Base-by-base conservation (phyloP, 202 grass and related monocot species). In the Setaria italica region DNA sequence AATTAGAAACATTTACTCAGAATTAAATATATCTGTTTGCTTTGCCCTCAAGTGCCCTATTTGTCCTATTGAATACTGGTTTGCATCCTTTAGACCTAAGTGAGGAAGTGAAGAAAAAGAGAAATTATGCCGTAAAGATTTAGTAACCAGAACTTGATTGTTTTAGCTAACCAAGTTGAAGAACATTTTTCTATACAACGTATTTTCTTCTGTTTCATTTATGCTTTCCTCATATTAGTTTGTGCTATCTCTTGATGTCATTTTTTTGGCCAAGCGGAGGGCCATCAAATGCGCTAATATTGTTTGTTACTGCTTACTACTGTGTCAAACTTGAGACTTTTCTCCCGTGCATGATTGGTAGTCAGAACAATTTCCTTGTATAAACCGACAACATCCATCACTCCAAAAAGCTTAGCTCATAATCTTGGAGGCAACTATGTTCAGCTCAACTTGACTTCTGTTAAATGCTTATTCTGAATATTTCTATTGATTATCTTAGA, bases 141-240 rank as follows among this genome's bases (percentile, higher is more conserved):
- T 86, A 60, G 37, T 42, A 42, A 58, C 41, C 1, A 83, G 48
- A 59, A 13, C 49, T 25, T 59, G 56, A 21, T 25, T 59, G n/a
- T 59, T 60, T 57, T 60, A 60, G 11, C 60, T 69, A 62, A 20
- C 50, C 68, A 85, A 62, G 62, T 74, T 80, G 19, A 39, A 80
- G 30, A 50, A 67, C 51, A 80, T 74, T 74, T 77, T 60, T 30
- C 9, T 84, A 4, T 65, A 70, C 0, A 16, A 74, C 16, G 4
- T 39, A 58, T 74, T 66, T 51, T 41, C 3, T 10, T 49, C 21
- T 67, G 46, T 66, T 62, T 58, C 62, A 76, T 81, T 16, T 82
- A 49, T 77, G 43, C 7, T 80, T 63, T 41, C 4, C 85, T 85
- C 54, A 47, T 29, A 10, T 82, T 77, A 49, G 6, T 64, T 37